phyloP scores from a whole-genome alignment of 2,329 filamentous ascomycete genomes.

The Xylaria multiplex region DNA sequence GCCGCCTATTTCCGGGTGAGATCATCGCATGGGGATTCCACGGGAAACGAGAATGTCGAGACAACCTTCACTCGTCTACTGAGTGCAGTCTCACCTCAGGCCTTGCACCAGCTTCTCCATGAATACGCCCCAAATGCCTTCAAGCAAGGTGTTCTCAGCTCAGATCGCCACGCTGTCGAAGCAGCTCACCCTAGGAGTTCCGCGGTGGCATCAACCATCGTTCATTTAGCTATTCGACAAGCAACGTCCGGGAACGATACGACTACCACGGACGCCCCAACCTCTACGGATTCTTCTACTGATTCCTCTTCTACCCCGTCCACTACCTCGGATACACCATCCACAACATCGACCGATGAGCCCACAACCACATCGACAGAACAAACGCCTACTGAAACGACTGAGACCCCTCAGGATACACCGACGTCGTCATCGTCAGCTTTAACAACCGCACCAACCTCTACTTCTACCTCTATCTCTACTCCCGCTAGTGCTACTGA shows the following conservation, averaged over 20 bases:
- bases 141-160: slow-evolving; percentile 74
- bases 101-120: slow-evolving; percentile 74
- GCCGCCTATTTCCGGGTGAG: slow-evolving; percentile 43
- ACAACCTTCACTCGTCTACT: slow-evolving; percentile 64
- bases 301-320: slow-evolving; percentile 23
- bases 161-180: slow-evolving; percentile 71
- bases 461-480: slow-evolving; percentile 20
- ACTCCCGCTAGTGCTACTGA: slow-evolving; percentile 14
- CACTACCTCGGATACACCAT: slow-evolving; percentile 29
- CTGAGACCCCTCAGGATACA: slow-evolving; percentile 29
- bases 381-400: slow-evolving; percentile 42
- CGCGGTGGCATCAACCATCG: slow-evolving; percentile 68
- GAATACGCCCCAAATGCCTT: slow-evolving; percentile 70
- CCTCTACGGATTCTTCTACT: slow-evolving; percentile 23
- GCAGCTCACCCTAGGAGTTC: slow-evolving; percentile 70
- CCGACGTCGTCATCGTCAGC: slow-evolving; percentile 24
- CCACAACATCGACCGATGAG: slow-evolving; percentile 23
- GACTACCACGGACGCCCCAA: slow-evolving; percentile 40
- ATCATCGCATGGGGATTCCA: slow-evolving; percentile 37
- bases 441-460: slow-evolving; percentile 28
- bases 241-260: slow-evolving; percentile 50
- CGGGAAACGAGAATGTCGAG: slow-evolving; percentile 27
- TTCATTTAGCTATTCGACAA: slow-evolving; percentile 72
- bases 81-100: slow-evolving; percentile 65
- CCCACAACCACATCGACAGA: slow-evolving; percentile 33